Evolutionary conservation across 169 alveolate genomes (phyloP), one percentile per base, ranked within the genome.

Genomic region (Cryptosporidium bovis): DNA sequence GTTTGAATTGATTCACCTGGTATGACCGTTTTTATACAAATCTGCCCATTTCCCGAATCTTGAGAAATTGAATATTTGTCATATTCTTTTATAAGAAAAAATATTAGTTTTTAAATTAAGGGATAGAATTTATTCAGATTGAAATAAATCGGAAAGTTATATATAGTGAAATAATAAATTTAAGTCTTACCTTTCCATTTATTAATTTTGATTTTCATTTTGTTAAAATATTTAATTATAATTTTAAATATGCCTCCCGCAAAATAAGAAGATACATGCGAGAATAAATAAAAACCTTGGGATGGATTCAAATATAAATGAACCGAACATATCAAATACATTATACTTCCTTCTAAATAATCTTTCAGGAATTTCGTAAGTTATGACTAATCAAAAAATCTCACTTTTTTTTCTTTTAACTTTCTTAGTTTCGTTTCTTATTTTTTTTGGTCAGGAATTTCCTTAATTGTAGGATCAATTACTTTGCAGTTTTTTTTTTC

Each of bases 401-500:
- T 31, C n/a, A 3, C 5, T 8, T 40, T 40, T 40, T 40, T 40
- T 40, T 40, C 1, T 40, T 40, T 40, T 29, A 7, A 53, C 46
- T 34, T 40, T 68, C 24, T 65, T 62, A 90, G 93, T 15, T 55
- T 69, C 18, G 84, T 85, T 20, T 82, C 91, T 27, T 90, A 90
- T 55, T 90, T 90, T 66, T 90, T 90, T 71, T 90, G 93, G 93
- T 84, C 90, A 13, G 93, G 91, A n/a, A 44, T 71, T 36, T 50
- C 85, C n/a, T 56, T 84, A 64, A 15, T 90, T 3, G 29, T 82
- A 20, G 93, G 93, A 46, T 77, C 93, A 15, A 56, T 85, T 10
- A 65, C 85, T 44, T 36, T 84, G 20, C 68, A 84, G 36, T 60
- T 90, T 33, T 90, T 83, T 51, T 90, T 66, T 51, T 71, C 60